Percentiles rank a stretch among this genome's conserved stretches.
phyloP scores from a whole-genome alignment of 73 alveolate genomes.

The Paramecium biaurelia region DNA sequence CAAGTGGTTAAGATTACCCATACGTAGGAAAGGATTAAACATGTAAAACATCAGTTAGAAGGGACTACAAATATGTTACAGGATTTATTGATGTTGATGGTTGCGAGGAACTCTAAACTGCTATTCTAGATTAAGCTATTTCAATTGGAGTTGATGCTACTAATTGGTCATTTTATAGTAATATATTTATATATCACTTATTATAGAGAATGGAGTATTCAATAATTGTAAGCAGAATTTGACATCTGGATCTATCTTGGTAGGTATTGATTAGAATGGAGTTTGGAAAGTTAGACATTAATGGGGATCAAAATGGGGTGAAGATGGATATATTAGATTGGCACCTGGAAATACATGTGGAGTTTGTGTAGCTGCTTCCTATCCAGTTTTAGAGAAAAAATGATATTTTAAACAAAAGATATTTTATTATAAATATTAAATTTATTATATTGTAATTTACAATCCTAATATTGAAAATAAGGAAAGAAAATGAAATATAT shows the following conservation, averaged over 20 bases:
- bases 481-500: too few relatives aligned
- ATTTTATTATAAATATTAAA: too few relatives aligned
- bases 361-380: background rate
- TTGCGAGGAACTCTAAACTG: slow-evolving; percentile 45
- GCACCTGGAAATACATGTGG: slow-evolving; percentile 57
- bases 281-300: slow-evolving; percentile 33
- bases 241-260: slow-evolving; percentile 66
- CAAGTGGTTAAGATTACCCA: slow-evolving; percentile 67
- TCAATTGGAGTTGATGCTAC: slow-evolving; percentile 76
- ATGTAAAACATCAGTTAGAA: slow-evolving; percentile 56
- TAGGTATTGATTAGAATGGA: slow-evolving; percentile 70
- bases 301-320: slow-evolving; percentile 54
- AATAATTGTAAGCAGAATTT: background rate
- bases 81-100: slow-evolving; percentile 33
- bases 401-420: background rate
- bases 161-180: slow-evolving; percentile 61
- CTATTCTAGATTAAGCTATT: slow-evolving; percentile 52
- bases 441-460: too few relatives aligned
- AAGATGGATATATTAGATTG: slow-evolving; percentile 40
- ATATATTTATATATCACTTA: background rate
- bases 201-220: slow-evolving; percentile 52
- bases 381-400: background rate
- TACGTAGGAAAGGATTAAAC: slow-evolving; percentile 67
- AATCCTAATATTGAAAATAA: background rate
- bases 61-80: slow-evolving; percentile 8